These are phyloP conservation scores for Phytophthora colocasiae DNA, from an alignment of 352 stramenopile genomes.

Conservation along the genomic window DNA sequence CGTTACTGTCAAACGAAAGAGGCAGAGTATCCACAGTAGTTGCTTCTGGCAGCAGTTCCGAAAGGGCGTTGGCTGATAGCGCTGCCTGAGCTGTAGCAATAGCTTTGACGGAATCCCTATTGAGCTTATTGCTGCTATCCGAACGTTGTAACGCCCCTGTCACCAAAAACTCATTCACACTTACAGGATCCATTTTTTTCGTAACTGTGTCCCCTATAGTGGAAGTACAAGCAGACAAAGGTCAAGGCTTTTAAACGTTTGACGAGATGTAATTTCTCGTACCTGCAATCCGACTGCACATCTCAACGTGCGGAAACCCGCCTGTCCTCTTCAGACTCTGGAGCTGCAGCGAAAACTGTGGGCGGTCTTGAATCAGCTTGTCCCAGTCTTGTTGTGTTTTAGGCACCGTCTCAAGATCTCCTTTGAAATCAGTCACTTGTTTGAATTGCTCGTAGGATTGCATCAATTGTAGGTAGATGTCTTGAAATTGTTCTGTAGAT, in stretches of 20 bases:
- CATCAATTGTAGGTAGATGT: conserved; percentile 37
- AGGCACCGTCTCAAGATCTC: conserved; percentile 6
- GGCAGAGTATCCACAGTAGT: not conserved
- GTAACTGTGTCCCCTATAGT: conserved; percentile 24
- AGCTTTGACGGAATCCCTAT: conserved; percentile 5
- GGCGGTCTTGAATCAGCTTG: conserved; percentile 24
- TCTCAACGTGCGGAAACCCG: conserved; percentile 28
- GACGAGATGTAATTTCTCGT: not conserved
- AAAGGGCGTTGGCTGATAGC: conserved; percentile 16
- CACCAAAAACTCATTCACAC: conserved; percentile 26
- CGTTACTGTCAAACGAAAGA: not conserved
- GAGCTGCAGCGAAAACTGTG: conserved; percentile 20
- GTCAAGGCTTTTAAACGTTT: too few species aligned
- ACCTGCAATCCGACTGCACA: conserved; percentile 38
- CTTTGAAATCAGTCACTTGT: conserved; percentile 21
- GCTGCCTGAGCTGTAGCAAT: conserved; percentile 11
- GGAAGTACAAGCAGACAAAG: not conserved
- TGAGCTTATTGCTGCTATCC: not conserved
- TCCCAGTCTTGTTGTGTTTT: conserved; percentile 29
- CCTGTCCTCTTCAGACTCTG: conserved; percentile 19
- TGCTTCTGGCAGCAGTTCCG: conserved; percentile 22
- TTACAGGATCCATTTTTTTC: conserved; percentile 13
- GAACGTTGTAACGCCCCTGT: conserved; percentile 9
- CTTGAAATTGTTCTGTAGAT: conserved; percentile 39
- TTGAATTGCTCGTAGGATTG: conserved; percentile 37